Evolutionary conservation across 192 early-diverging fungal species (phyloP), one percentile per base, ranked within the genome.

Genomic region (Coemansia sp.): DNA sequence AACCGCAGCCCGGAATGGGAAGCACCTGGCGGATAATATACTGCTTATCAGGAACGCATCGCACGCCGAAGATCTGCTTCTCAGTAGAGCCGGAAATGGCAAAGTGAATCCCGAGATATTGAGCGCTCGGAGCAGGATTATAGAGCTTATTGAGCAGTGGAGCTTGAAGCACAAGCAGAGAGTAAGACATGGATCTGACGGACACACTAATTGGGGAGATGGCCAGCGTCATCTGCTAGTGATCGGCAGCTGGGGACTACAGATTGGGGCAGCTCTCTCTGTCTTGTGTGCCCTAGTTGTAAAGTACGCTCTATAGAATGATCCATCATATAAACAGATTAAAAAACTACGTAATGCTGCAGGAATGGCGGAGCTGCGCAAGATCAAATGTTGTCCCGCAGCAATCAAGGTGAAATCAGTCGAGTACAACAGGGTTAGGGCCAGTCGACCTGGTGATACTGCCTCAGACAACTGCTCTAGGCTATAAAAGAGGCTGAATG

Each of bases 21-120:
- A 11, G 18, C 18, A 9, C 34, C 6, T 13, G 24, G 22, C 63
- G 10, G 13, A 40, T 41, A 36, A 43, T 40, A 15, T 47, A 1
- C 33, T 73, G 24, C 65, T 71, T 22, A 67, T 74, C 9, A 22
- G 42, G 18, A 66, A 67, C 18, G 73, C 73, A 3, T 71, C 73
- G 34, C 78, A 80, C 41, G 68, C 73, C 0, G 69, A 80, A 49
- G 78, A 80, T 55, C 57, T 78, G 29, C 64, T 64, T 18, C 18
- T 2, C 7, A 33, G 51, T 1, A 18, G 13, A 27, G 36, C 68
- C 15, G 31, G 29, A 13, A 36, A 73, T 16, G 59, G 33, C 41
- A 15, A 59, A n/a, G 24, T 4, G 6, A 51, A 31, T n/a, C n/a
- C 59, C 22, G 73, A 38, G 55, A 61, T 68, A 11, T 52, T 31